Percentiles rank a stretch among this genome's conserved stretches.
phyloP scores from a whole-genome alignment of 2,329 filamentous ascomycete species.

The Chaetomiaceae sp. region DNA sequence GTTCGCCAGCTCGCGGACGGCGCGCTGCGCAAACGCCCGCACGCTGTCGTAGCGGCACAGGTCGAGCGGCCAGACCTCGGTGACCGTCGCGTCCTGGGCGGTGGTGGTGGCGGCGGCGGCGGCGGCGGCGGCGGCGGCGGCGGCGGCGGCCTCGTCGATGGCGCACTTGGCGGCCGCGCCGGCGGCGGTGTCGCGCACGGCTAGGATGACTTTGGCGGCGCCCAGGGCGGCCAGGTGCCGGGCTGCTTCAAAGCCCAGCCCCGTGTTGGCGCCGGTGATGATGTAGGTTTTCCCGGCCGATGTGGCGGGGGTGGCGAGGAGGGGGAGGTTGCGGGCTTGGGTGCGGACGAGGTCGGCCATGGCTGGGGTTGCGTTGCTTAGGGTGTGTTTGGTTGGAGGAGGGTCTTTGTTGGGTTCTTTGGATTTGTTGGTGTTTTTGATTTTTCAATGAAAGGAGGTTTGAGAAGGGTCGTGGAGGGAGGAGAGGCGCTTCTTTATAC shows the following conservation, averaged over 20 bases:
- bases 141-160: slow-evolving; percentile 23
- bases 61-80: slow-evolving; percentile 40
- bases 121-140: slow-evolving; percentile 26
- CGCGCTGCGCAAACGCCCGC: slow-evolving; percentile 35
- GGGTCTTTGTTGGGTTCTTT: not conserved
- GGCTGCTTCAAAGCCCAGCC: slow-evolving; percentile 40
- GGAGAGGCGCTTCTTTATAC: not conserved
- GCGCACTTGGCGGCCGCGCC: slow-evolving; percentile 31
- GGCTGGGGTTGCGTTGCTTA: not conserved
- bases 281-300: slow-evolving; percentile 30
- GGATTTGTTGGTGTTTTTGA: no score
- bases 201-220: slow-evolving; percentile 38
- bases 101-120: not conserved
- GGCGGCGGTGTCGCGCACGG: slow-evolving; percentile 33
- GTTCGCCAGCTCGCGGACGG: slow-evolving; percentile 15
- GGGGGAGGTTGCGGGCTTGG: slow-evolving; percentile 16
- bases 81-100: not conserved
- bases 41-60: slow-evolving; percentile 39
- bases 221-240: slow-evolving; percentile 36
- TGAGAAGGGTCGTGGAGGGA: not conserved
- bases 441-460: no score
- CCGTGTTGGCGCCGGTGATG: slow-evolving; percentile 42
- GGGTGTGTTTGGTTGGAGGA: not conserved
- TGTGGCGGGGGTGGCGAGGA: not conserved
- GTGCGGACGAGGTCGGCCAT: not conserved